Base-by-base conservation (phyloP, 768 basidiomycete species). In the Mycena sanguinolenta region DNA sequence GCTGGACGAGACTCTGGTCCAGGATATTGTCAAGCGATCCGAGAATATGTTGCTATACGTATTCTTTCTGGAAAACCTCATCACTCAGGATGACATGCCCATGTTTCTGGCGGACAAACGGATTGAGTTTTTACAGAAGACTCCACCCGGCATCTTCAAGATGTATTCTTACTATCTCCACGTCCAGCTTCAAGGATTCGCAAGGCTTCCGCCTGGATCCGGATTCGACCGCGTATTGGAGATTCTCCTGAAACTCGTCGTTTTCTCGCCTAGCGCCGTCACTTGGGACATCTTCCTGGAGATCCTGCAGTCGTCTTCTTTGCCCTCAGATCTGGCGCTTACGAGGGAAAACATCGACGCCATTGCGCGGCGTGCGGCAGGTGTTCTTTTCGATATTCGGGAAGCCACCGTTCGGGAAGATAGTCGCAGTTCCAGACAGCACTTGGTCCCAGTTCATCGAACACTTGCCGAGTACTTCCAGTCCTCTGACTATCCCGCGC, bases 21-120 rank as follows among this genome's bases (percentile, higher is more conserved):
- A 62, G 8, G 49, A 62, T 52, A 62, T 62, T 14, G 49, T 62
- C 44, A 49, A 62, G 30, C 61, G 61, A 62, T 62, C 61, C 30
- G 61, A 62, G 49, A 62, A 62, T 52, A 62, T 62, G 61, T 52
- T 62, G 10, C 61, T 62, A 10, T 62, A 62, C 61, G 61, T 62
- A 52, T 62, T 50, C 49, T 62, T 62, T 28, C 49, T 62, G 32
- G 46, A 62, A 52, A 62, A 62, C 32, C 49, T 62, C 13, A 52
- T 62, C n/a, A 62, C 34, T 23, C 28, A 62, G 16, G 61, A 62
- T 7, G 61, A 62, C 32, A 62, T 62, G n/a, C 27, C 49, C 19
- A 12, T 62, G n/a, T 62, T 62, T 52, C 28, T 34, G 34, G 46
- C 61, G 28, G 61, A 50, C 1, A 50, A 32, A 52, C 61, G 61